phyloP scores from a whole-genome alignment of 495 filamentous ascomycete species.

The Evansstolkia leycettana region DNA sequence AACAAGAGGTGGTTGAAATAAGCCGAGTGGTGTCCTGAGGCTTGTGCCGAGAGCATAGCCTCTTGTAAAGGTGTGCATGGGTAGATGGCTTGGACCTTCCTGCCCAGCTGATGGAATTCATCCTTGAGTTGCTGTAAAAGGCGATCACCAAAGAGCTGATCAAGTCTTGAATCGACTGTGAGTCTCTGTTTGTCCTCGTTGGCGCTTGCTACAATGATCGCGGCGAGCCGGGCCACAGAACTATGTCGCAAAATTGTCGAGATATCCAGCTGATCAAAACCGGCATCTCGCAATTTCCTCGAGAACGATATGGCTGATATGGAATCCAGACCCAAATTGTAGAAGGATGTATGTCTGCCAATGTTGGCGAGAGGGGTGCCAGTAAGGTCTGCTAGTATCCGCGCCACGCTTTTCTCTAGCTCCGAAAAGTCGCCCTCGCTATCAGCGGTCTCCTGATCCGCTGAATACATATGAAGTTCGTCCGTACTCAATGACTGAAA shows the following conservation, averaged over 20 bases:
- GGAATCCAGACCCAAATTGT: constrained; percentile 64
- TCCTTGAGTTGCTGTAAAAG: constrained; percentile 6
- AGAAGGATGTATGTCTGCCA: constrained; percentile 37
- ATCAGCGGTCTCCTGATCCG: constrained; percentile 1
- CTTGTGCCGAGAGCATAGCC: constrained; percentile 56
- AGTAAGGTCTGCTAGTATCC: constrained; percentile 36
- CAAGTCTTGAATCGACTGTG: not conserved
- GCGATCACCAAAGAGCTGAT: constrained; percentile 4
- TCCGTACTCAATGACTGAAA: constrained; percentile 14
- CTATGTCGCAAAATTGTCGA: constrained; percentile 51
- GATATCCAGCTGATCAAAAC: constrained; percentile 37
- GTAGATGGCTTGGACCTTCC: constrained; percentile 39
- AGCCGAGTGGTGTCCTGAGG: constrained; percentile 17
- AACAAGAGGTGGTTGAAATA: constrained; percentile 48
- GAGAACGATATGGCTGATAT: constrained; percentile 65
- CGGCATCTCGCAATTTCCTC: constrained; percentile 29
- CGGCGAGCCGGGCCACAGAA: constrained; percentile 43
- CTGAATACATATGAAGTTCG: constrained; percentile 15
- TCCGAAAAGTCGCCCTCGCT: constrained; percentile 21
- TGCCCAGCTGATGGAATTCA: constrained; percentile 13
- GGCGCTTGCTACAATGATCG: constrained; percentile 10
- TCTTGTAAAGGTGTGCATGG: constrained; percentile 78
- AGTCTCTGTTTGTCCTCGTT: constrained; percentile 2
- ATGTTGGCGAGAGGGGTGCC: constrained; percentile 31
- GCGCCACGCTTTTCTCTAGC: constrained; percentile 32